Evolutionary conservation across 2,329 filamentous ascomycete genomes (phyloP).

Genomic region (Beauveria australis): DNA sequence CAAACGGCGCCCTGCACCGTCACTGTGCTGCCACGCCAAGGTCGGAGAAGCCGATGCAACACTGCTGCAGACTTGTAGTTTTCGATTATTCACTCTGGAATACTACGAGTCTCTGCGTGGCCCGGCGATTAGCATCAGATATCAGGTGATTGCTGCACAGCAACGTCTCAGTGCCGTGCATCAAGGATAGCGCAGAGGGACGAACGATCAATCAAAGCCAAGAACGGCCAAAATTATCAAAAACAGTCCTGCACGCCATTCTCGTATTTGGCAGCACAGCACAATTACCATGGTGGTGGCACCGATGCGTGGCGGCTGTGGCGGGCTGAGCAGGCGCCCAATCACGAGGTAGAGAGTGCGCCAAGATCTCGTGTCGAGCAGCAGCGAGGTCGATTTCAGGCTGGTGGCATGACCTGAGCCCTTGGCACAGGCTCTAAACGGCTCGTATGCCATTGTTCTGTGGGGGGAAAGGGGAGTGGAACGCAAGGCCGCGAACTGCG

Average conservation of each 20-base stretch:
- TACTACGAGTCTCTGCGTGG: not conserved
- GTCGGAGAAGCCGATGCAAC: not conserved
- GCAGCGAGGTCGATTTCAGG: not conserved
- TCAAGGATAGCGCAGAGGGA: not conserved
- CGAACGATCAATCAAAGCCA: not conserved
- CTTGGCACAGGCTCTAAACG: not conserved
- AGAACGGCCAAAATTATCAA: too few species aligned
- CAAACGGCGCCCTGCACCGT: not conserved
- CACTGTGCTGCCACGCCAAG: not conserved
- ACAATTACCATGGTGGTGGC: not conserved
- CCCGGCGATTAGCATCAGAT: not conserved
- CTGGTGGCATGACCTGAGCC: not conserved
- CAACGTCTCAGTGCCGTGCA: not conserved
- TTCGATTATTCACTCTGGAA: not conserved
- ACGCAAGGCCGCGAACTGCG: not conserved
- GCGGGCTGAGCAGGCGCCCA: not conserved
- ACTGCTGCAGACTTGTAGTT: not conserved
- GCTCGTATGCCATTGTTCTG: not conserved
- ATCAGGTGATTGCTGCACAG: not conserved
- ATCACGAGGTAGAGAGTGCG: not conserved
- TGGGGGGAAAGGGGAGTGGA: not conserved
- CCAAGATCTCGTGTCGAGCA: constrained; percentile 10
- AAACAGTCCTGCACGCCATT: not conserved
- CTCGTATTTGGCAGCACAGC: not conserved
- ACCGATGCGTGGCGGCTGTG: not conserved